Evolutionary conservation across 1,284 basidiomycete species (phyloP), one percentile per base, ranked within the genome.

Genomic region (Ganoderma lingzhi): DNA sequence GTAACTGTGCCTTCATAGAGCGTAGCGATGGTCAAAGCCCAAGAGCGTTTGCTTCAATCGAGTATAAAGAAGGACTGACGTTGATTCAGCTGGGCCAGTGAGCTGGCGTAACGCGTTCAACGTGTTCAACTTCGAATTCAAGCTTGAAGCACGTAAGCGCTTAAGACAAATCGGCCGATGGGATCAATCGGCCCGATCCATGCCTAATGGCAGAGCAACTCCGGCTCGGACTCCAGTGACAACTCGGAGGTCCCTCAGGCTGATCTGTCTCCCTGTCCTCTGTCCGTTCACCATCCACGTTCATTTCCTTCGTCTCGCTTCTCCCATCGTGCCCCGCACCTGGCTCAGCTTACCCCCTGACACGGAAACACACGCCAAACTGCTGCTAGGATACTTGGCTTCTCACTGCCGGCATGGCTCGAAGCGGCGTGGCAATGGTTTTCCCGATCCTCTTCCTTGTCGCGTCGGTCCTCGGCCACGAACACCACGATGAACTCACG

Each of bases 401-500:
- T 68, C 32, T 44, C n/a, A 51, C n/a, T 59, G 32, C 37, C 51
- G 53, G 44, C 62, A 73, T 73, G 72, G 56, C 64, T 17, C 68
- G 66, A 51, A 12, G 48, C 37, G 59, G 70, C 23, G 51, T 64
- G 9, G 23, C 65, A 15, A 41, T 55, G 1, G n/a, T 73, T 12
- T 60, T 76, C 9, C 58, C 71, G 10, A 63, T 76, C 35, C 53
- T 74, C 60, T 51, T 72, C 6, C 70, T 77, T 1, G 73, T 66
- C 2, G 65, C 67, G 19, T 67, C 64, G 2, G 68, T 42, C 1
- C 53, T 61, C 17, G 90, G 88, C 0, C 94, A 96, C 76, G 81
- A 84, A 58, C 91, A 93, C 72, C 84, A 89, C 75, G 85, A 88
- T 63, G 80, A 87, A 48, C 78, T 90, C 30, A 81, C 87, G 0